Base-by-base conservation (phyloP, 108 stramenopile genomes). In the Cyclostephanos invisitatus region DNA sequence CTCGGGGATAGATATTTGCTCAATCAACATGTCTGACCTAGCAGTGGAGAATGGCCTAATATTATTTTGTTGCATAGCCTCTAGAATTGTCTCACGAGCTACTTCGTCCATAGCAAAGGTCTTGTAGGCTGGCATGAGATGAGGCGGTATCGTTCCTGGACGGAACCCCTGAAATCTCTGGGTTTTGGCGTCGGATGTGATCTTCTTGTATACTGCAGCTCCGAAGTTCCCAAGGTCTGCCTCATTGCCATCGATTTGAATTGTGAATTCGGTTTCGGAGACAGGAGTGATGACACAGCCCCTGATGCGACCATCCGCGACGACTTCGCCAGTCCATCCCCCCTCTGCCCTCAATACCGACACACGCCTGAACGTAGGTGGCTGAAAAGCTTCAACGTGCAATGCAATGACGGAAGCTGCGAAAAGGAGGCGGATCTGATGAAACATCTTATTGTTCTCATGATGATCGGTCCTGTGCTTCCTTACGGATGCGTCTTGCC, bases 71-170 rank as follows among this genome's bases (percentile, higher is more conserved):
- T 86, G 80, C 89, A 93, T 86, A 2, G 92, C 89, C 67, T 93
- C 92, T 56, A 93, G 67, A 2, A 85, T 83, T 17, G 92, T 83
- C 69, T 93, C 89, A 57, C 89, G 78, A 5, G 88, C 88, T 44
- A 84, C 87, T 64, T 93, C 92, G 65, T 91, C 92, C 90, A 93
- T 93, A n/a, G 86, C 74, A 79, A 89, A 91, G 7, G 85, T 85
- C 17, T 74, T 70, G 67, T 93, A 93, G 40, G 92, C 88, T 20
- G 87, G 85, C 11, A 77, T 55, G 36, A 93, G 77, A 70, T 93
- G 92, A 36, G 90, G 89, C 8, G 92, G 92, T 53, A 93, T 86
- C 6, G 92, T 91, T 49, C 92, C 92, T 3, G 92, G 90, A 21
- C 86, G 84, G 63, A 93, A 93, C 20, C 92, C 92, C 61, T 90